Evolutionary conservation across 495 filamentous ascomycete genomes (phyloP).

Genomic region (Cladorrhinum samala): DNA sequence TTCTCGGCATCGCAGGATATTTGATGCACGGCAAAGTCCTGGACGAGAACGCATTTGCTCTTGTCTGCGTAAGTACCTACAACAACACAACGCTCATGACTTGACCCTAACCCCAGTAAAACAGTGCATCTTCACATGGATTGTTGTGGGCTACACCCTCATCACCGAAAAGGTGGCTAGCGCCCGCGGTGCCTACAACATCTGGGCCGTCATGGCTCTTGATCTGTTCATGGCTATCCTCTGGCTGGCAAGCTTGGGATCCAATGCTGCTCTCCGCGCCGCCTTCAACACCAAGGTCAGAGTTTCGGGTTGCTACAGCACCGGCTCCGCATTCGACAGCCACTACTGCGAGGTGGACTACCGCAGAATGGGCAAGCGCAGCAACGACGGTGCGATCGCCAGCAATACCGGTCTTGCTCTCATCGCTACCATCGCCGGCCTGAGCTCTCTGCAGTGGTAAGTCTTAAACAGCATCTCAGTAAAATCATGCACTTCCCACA

Average conservation of each 20-base stretch:
- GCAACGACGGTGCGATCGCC: conserved; percentile 21
- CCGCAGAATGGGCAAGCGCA: conserved; percentile 16
- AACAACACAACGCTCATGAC: too few species aligned
- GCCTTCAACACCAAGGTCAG: conserved; percentile 29
- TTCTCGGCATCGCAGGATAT: conserved; percentile 32
- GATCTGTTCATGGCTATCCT: conserved; percentile 41
- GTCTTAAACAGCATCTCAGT: too few species aligned
- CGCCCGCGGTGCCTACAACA: conserved; percentile 36
- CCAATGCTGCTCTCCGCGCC: conserved; percentile 36
- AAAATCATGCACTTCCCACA: too few species aligned
- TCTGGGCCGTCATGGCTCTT: conserved; percentile 40
- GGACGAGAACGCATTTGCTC: conserved; percentile 21
- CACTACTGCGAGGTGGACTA: conserved; percentile 28
- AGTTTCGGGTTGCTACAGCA: conserved; percentile 27
- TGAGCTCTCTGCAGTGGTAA: conserved; percentile 37
- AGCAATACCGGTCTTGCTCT: conserved; percentile 21
- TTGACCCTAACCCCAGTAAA: neutral
- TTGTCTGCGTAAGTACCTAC: conserved; percentile 39
- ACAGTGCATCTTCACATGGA: conserved; percentile 42
- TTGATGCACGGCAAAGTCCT: conserved; percentile 42
- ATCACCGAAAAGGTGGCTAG: conserved; percentile 34
- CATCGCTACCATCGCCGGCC: conserved; percentile 37
- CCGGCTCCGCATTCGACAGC: conserved; percentile 34
- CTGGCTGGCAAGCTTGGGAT: conserved; percentile 43
- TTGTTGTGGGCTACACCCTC: conserved; percentile 35